A percentile compares a stretch with the other conserved stretches of the same genome.
These are phyloP conservation scores for Choanephora cucurbitarum DNA, from an alignment of 371 early-diverging fungal genomes.

Conservation along the genomic window DNA sequence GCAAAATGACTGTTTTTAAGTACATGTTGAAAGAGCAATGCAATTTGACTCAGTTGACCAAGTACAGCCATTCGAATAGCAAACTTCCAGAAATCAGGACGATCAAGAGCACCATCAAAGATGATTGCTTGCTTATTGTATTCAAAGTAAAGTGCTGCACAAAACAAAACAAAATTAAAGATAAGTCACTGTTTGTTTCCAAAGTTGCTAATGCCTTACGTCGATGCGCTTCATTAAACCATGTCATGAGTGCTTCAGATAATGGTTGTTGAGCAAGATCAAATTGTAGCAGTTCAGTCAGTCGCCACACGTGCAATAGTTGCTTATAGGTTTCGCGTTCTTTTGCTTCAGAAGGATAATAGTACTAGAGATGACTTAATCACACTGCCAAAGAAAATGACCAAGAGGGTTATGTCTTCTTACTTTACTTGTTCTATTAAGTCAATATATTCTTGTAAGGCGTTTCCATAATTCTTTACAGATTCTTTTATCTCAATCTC, in stretches of 20 bases:
- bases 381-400: background rate
- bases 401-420: too few species aligned
- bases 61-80: slow-evolving; percentile 10
- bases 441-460: slow-evolving; percentile 11
- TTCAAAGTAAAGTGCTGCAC: slow-evolving; percentile 10
- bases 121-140: slow-evolving; percentile 5
- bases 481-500: background rate
- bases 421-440: slow-evolving; percentile 14
- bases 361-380: background rate
- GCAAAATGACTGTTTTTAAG: background rate
- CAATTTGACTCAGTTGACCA: slow-evolving; percentile 9
- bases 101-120: background rate
- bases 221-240: slow-evolving; percentile 13
- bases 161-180: background rate
- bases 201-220: slow-evolving; percentile 2
- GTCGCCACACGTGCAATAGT: slow-evolving; percentile 6
- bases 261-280: background rate
- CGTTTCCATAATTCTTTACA: slow-evolving; percentile 8
- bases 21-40: slow-evolving; percentile 3
- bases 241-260: slow-evolving; percentile 8
- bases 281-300: slow-evolving; percentile 15
- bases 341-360: slow-evolving; percentile 2
- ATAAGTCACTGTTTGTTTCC: background rate
- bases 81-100: slow-evolving; percentile 19
- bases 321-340: slow-evolving; percentile 10